Percentiles rank a stretch among this genome's conserved stretches.
Conservation (phyloP, 2,329 filamentous ascomycete genomes). For the Sporothrix curviconia region DNA sequence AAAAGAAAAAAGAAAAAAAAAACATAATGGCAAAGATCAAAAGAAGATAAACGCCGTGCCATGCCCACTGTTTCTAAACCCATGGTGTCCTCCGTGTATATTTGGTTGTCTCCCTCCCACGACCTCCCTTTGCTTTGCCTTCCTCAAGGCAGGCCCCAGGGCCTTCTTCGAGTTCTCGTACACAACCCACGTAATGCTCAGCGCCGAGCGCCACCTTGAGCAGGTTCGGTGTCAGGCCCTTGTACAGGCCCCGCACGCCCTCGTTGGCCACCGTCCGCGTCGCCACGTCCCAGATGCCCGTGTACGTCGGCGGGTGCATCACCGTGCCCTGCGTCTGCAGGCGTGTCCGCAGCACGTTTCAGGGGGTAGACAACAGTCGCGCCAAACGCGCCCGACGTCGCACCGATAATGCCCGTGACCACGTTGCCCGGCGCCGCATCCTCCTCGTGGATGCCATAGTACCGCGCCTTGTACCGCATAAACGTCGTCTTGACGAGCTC, state of each 20-base stretch:
- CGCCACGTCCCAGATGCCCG: slow-evolving; percentile 83
- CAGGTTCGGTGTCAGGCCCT: slow-evolving; percentile 88
- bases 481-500: slow-evolving; percentile 80
- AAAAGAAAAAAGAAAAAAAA: neutral
- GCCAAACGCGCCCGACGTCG: slow-evolving; percentile 83
- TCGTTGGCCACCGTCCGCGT: slow-evolving; percentile 76
- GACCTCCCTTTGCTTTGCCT: neutral
- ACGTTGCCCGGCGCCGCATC: slow-evolving; percentile 77
- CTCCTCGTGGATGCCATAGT: slow-evolving; percentile 68
- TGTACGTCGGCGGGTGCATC: slow-evolving; percentile 87
- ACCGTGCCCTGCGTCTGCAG: slow-evolving; percentile 90
- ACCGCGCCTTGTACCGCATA: slow-evolving; percentile 61
- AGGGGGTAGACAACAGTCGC: slow-evolving; percentile 92
- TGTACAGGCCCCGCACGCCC: slow-evolving; percentile 81
- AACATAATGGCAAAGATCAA: neutral
- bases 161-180: slow-evolving; percentile 84
- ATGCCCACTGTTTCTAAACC: slow-evolving; percentile 1
- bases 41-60: slow-evolving; percentile 1
- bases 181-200: slow-evolving; percentile 91
- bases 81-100: neutral
- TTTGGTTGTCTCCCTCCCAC: neutral
- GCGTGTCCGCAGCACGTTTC: slow-evolving; percentile 84
- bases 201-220: slow-evolving; percentile 92
- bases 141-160: slow-evolving; percentile 45
- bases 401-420: slow-evolving; percentile 80